Evolutionary conservation across 2,329 filamentous ascomycete genomes (phyloP).

Genomic region (Apiospora marii): DNA sequence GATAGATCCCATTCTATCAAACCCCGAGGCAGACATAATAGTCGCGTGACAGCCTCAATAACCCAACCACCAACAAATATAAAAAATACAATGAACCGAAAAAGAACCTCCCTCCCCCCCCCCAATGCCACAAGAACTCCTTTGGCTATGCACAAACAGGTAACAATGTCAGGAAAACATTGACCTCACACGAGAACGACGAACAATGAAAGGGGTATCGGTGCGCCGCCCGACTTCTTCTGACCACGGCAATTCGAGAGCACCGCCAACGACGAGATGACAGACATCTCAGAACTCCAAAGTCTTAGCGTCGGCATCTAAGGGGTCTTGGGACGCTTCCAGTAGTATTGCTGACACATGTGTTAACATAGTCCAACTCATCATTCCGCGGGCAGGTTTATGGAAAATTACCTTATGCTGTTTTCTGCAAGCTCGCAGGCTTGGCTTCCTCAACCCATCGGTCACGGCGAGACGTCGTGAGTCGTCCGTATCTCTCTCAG

Average conservation of each 20-base stretch:
- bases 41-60: constrained; percentile 4
- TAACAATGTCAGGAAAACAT: constrained; percentile 15
- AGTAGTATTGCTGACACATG: constrained; percentile 69
- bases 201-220: constrained; percentile 29
- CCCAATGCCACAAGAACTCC: constrained; percentile 34
- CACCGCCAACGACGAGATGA: neutral
- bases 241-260: neutral
- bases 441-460: constrained; percentile 86
- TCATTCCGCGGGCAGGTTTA: neutral
- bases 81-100: constrained; percentile 17
- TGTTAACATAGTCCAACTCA: constrained; percentile 17
- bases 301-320: constrained; percentile 41
- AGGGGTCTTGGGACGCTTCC: constrained; percentile 70
- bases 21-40: neutral
- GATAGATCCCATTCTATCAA: neutral
- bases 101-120: constrained; percentile 12
- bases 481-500: constrained; percentile 83
- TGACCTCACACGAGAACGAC: constrained; percentile 19
- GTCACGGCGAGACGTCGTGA: constrained; percentile 83
- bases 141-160: constrained; percentile 38
- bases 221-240: constrained; percentile 9
- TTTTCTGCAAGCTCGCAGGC: constrained; percentile 87
- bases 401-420: constrained; percentile 86
- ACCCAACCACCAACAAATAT: constrained; percentile 16
- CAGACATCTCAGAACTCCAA: constrained; percentile 7